Percentiles rank a stretch among this genome's conserved stretches.
These are phyloP conservation scores for Phellinidium pouzarii DNA, from an alignment of 1,284 basidiomycete species.

Conservation along the genomic window DNA sequence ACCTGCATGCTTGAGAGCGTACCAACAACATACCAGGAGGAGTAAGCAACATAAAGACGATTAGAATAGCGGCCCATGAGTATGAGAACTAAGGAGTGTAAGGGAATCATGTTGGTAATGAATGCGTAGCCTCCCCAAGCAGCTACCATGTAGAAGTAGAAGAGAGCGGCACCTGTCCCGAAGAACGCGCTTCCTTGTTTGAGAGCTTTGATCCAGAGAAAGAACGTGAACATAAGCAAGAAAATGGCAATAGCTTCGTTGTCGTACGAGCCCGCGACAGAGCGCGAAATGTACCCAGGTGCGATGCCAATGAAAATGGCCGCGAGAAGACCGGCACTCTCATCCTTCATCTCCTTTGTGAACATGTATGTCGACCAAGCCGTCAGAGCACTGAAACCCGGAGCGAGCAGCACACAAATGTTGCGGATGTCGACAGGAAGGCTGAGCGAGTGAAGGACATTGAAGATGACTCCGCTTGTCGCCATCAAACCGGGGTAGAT, in stretches of 20 bases:
- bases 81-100: slow-evolving; percentile 89
- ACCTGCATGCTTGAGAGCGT: slow-evolving; percentile 99
- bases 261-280: slow-evolving; percentile 98
- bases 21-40: slow-evolving; percentile 96
- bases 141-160: slow-evolving; percentile 99
- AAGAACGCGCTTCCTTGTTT: slow-evolving; percentile 92
- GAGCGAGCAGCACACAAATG: slow-evolving; percentile 94
- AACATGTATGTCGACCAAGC: slow-evolving; percentile 99
- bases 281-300: slow-evolving; percentile 97
- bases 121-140: slow-evolving; percentile 99
- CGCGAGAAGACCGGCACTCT: slow-evolving; percentile 90
- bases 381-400: slow-evolving; percentile 93
- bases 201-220: slow-evolving; percentile 93
- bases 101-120: slow-evolving; percentile 99
- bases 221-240: slow-evolving; percentile 99
- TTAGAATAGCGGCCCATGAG: slow-evolving; percentile 96
- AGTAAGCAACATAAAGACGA: slow-evolving; percentile 93
- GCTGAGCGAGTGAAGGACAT: slow-evolving; percentile 79
- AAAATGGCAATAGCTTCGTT: slow-evolving; percentile 99
- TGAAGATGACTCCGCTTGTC: slow-evolving; percentile 95
- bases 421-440: slow-evolving; percentile 98
- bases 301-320: slow-evolving; percentile 99
- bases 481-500: slow-evolving; percentile 98
- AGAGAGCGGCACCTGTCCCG: slow-evolving; percentile 86
- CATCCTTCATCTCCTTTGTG: slow-evolving; percentile 90